Percentiles rank a stretch among this genome's conserved stretches.
phyloP scores from a whole-genome alignment of 2,329 filamentous ascomycete species.

The Botryosphaeria dothidea region DNA sequence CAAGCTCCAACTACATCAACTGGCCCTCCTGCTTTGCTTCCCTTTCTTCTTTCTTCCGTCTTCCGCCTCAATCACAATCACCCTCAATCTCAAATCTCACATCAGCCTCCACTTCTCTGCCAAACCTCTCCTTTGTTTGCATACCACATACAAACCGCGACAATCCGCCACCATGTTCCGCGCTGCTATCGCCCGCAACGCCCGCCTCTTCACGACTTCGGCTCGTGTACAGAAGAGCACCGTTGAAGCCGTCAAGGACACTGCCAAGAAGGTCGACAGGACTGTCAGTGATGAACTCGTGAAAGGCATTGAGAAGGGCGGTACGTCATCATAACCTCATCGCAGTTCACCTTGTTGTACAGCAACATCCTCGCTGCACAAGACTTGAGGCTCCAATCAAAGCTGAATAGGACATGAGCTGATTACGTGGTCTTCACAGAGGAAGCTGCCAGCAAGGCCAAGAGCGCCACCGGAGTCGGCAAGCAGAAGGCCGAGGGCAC shows the following conservation, averaged over 20 bases:
- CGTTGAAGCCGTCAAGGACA: conserved; percentile 58
- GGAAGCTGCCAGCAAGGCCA: conserved; percentile 47
- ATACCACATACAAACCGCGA: not conserved
- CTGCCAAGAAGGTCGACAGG: conserved; percentile 59
- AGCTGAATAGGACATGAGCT: not conserved
- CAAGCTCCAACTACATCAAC: conserved; percentile 2
- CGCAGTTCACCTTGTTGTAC: not conserved
- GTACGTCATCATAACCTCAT: conserved; percentile 45
- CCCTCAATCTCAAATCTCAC: not conserved
- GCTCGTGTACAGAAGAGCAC: conserved; percentile 51
- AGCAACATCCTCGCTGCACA: not conserved
- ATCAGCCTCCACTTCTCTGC: not conserved
- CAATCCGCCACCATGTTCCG: conserved; percentile 46
- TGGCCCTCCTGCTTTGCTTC: not conserved
- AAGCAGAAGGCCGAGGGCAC: conserved; percentile 33
- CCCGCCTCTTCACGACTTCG: conserved; percentile 57
- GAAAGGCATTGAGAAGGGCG: conserved; percentile 63
- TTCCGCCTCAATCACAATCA: not conserved
- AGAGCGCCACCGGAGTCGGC: conserved; percentile 44
- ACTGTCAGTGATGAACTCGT: conserved; percentile 57
- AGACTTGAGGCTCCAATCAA: not conserved
- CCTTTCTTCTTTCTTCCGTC: not conserved
- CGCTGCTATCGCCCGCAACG: conserved; percentile 44
- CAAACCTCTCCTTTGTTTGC: not conserved
- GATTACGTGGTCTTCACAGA: conserved; percentile 41